Conservation (phyloP, 2,329 filamentous ascomycete genomes). For the Tetracladium maxilliforme region DNA sequence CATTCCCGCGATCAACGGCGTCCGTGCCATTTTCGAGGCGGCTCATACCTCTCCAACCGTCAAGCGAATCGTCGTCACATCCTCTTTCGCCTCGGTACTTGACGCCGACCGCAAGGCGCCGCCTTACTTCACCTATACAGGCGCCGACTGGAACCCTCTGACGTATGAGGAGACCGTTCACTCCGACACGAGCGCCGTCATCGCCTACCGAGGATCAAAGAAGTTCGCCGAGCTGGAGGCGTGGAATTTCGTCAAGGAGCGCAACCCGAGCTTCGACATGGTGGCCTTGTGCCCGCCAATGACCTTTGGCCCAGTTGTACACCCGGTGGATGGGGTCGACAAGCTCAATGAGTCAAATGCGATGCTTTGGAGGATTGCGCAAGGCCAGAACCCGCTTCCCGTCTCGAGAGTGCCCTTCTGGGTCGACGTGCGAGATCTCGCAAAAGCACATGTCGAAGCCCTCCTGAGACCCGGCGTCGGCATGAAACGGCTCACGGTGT, state of each 20-base stretch:
- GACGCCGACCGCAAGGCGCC: constrained; percentile 29
- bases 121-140: constrained; percentile 35
- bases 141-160: constrained; percentile 41
- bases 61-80: constrained; percentile 37
- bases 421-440: constrained; percentile 31
- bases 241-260: constrained; percentile 18
- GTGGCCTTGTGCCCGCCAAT: constrained; percentile 28
- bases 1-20: constrained; percentile 7
- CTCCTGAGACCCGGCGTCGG: constrained; percentile 18
- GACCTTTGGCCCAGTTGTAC: constrained; percentile 26
- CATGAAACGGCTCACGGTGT: constrained; percentile 23
- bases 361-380: constrained; percentile 23
- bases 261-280: constrained; percentile 23
- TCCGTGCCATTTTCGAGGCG: constrained; percentile 22
- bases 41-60: constrained; percentile 8
- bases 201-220: constrained; percentile 19
- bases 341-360: constrained; percentile 26
- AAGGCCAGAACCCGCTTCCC: constrained; percentile 19
- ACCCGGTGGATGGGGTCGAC: constrained; percentile 18
- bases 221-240: constrained; percentile 18
- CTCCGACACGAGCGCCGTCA: constrained; percentile 21
- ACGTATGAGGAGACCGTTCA: constrained; percentile 31
- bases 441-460: constrained; percentile 25
- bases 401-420: constrained; percentile 23
- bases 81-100: constrained; percentile 53